Evolutionary conservation across 495 filamentous ascomycete genomes (phyloP), one percentile per base, ranked within the genome.

Genomic region (Hypoxylon fuscum): DNA sequence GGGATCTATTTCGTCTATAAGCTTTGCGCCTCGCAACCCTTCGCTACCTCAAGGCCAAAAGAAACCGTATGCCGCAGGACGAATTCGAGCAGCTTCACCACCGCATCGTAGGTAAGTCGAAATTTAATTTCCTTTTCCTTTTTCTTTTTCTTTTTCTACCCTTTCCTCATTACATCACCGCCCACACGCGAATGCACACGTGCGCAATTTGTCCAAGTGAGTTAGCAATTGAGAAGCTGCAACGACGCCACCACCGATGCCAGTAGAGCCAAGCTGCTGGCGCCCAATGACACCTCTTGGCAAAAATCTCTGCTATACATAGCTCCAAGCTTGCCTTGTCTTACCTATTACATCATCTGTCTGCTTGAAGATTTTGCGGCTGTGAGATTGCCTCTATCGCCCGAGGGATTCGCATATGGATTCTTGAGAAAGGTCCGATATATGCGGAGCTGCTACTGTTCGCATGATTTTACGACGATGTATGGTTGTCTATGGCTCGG

Each of bases 61-160:
- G 48, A 76, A 77, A 29, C 77, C 73, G 44, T 78, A 77, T 23
- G 73, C 75, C 44, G 75, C 72, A 50, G 63, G 50, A 42, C 70
- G 78, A 14, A 72, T 79, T 27, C 69, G 76, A 37, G 71, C 72
- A n/a, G 76, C 75, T 22, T 81, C 79, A n/a, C 79, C 78, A 23
- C 75, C 74, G 37, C 76, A 78, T 44, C 65, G 70, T 55, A 79
- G 71, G 78, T 81, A 69, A 79, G 78, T 77, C 25, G 12, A 21
- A 2, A 48, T 15, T 32, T 15, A 31, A 3, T 60, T 17, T 34
- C 0, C 63, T 44, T 60, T n/a, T 25, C 42, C 55, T 34, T 49
- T 2, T 18, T 53, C 52, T 37, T 41, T 53, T 43, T 55, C n/a
- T 10, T 11, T 20, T 34, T 41, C 22, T 49, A 18, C 29, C 31